Percentiles rank a stretch among this genome's conserved stretches.
Evolutionary conservation across 2,329 filamentous ascomycete genomes (phyloP).

Genomic region (Fusarium nelsonii): DNA sequence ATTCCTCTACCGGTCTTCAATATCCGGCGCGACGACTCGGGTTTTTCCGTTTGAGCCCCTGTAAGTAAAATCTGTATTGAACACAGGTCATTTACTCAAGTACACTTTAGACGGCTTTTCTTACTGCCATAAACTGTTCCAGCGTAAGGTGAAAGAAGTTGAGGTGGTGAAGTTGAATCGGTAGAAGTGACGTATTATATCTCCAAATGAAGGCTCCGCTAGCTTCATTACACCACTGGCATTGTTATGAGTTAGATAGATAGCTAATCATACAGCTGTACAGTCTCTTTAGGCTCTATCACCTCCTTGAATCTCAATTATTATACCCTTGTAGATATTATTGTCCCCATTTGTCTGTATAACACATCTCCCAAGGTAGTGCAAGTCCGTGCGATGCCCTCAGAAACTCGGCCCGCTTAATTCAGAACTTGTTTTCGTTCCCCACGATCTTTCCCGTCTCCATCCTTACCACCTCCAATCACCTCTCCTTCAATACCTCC

Average conservation of each 20-base stretch:
- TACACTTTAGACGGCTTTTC: background rate
- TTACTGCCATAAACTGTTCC: background rate
- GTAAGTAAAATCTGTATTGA: background rate
- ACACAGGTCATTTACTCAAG: background rate
- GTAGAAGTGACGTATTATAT: conserved; percentile 9
- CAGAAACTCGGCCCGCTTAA: conserved; percentile 42
- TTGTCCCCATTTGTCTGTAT: background rate
- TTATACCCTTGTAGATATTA: background rate
- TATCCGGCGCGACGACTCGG: conserved; percentile 16
- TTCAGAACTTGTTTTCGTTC: conserved; percentile 31
- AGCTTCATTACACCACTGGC: background rate
- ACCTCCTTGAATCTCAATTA: background rate
- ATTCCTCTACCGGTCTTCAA: conserved; percentile 31
- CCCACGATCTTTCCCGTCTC: conserved; percentile 12
- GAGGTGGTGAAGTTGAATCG: background rate
- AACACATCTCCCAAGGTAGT: conserved; percentile 17
- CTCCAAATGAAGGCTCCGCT: background rate
- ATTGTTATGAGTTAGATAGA: background rate
- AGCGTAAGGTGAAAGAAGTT: background rate
- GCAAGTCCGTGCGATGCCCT: conserved; percentile 41
- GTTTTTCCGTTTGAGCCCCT: conserved; percentile 17
- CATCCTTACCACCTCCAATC: conserved; percentile 5
- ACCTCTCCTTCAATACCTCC: background rate
- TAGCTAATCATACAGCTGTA: background rate
- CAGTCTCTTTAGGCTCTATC: background rate